phyloP scores from a whole-genome alignment of 768 basidiomycete genomes.

The Agrocybe chaxingu region DNA sequence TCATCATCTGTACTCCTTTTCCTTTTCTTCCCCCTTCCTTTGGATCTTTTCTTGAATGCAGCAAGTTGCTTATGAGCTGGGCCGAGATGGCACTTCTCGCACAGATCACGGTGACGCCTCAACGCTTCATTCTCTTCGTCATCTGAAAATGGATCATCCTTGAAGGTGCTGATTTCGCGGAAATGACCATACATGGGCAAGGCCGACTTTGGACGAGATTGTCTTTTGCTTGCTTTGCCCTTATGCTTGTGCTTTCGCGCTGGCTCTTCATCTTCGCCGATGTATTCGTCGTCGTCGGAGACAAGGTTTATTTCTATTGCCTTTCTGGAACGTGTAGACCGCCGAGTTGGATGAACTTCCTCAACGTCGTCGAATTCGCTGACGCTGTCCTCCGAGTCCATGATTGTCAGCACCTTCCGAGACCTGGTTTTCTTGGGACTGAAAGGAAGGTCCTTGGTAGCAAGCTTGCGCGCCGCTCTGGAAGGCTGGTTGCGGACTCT shows the following conservation, averaged over 20 bases:
- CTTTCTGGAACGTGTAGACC: constrained; percentile 48
- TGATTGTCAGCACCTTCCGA: constrained; percentile 25
- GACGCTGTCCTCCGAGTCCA: constrained; percentile 31
- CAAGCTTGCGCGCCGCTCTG: constrained; percentile 11
- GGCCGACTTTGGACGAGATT: constrained; percentile 14
- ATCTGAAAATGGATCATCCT: constrained; percentile 49
- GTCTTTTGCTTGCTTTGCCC: constrained; percentile 18
- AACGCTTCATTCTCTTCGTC: constrained; percentile 51
- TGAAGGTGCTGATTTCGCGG: constrained; percentile 36
- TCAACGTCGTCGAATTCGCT: constrained; percentile 22
- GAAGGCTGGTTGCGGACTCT: constrained; percentile 10
- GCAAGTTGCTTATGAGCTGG: constrained; percentile 57
- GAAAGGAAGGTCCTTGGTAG: constrained; percentile 46
- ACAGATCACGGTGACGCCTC: constrained; percentile 57
- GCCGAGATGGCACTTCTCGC: constrained; percentile 66
- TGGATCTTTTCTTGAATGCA: constrained; percentile 35
- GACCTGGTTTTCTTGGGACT: constrained; percentile 63
- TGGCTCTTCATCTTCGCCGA: constrained; percentile 11
- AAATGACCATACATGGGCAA: constrained; percentile 41
- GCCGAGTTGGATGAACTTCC: constrained; percentile 22
- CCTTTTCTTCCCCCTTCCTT: constrained; percentile 37
- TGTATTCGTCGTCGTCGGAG: constrained; percentile 19
- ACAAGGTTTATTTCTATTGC: constrained; percentile 33
- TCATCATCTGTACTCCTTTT: constrained; percentile 40
- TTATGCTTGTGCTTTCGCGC: constrained; percentile 3